Evolutionary conservation across 2,329 filamentous ascomycete species (phyloP), one percentile per base, ranked within the genome.

Genomic region (Xylaria sp.): DNA sequence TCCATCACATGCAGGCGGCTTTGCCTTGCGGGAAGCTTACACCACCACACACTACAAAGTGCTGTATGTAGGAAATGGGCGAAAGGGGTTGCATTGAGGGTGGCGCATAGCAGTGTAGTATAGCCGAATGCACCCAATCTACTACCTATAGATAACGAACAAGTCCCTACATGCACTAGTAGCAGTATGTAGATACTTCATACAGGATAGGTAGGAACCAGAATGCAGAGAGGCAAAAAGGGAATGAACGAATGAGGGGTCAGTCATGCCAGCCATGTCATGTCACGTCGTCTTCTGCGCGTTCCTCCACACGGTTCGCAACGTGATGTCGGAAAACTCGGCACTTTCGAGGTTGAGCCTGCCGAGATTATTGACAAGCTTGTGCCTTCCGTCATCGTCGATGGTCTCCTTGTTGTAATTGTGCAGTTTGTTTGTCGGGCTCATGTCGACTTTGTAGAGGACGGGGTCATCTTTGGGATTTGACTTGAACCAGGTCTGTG

Each of bases 401-500:
- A 51, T 27, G 21, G 48, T 51, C 48, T 51, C 48, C 11, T 27
- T 30, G 48, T 11, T 30, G 48, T 51, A 51, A 9, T 30, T 51
- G 48, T 27, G 14, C 2, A 51, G 48, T 11, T 27, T 51, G 21
- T 60, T 60, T 5, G 39, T 60, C 27, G 57, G 57, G 24, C 21
- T 14, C 19, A 5, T 48, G 21, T 60, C 19, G n/a, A 60, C 57
- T 32, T 60, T 48, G 36, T 47, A 60, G n/a, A 60, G 57, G 3
- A 60, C 39, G 1, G 57, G 57, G 57, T 60, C 57, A n/a, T 60
- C 57, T 34, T 48, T 45, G 8, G 57, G 57, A 11, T 30, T 48
- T 9, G 57, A 60, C 57, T 60, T 60, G 57, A 60, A 60, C 36
- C 57, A 60, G 2, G 57, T 60, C 19, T 60, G 57, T 19, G 42